Evolutionary conservation across 768 basidiomycete species (phyloP), one percentile per base, ranked within the genome.

Genomic region (Rhizopogon salebrosus): DNA sequence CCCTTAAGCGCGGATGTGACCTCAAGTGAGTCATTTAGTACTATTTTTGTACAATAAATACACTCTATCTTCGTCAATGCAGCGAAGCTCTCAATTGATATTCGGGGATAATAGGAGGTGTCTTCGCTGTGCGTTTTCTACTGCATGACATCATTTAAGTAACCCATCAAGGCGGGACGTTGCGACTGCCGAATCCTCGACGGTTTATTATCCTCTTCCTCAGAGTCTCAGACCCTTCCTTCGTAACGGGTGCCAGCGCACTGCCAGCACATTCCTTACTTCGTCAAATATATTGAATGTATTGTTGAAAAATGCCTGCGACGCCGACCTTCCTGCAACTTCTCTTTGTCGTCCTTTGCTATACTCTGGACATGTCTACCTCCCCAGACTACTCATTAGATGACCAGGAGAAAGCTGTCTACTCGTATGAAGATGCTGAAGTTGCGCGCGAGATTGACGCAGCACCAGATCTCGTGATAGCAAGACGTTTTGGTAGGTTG

Each of bases 401-500:
- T 6, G 66, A 68, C 42, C 52, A 50, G 41, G 66, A 70, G 50
- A 61, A 59, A 31, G 60, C 29, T 22, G 6, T 20, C 13, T 10
- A 22, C 29, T 4, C 20, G 16, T 8, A 22, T 13, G 49, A 46
- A 24, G 37, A 36, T 34, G 6, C 46, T 7, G 41, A 57, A 18
- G 23, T 35, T 13, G 23, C 23, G 9, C 36, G 45, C n/a, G 27
- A 43, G 13, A 43, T 42, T 23, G 71, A 72, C 34, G 60, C 54
- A 26, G 60, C 63, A 2, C 71, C 62, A 0, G 68, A 69, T 34
- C 39, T 56, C 41, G 62, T 58, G 13, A 63, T 72, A 26, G 61
- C 57, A 18, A 56, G 56, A 24, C 62, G 70, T 14, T 75, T 69
- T 48, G 63, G 67, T 29, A 52, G 42, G 27, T 52, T 68, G 31